Evolutionary conservation across 2,329 filamentous ascomycete genomes (phyloP), one percentile per base, ranked within the genome.

Genomic region (Rutstroemia sydowiana): DNA sequence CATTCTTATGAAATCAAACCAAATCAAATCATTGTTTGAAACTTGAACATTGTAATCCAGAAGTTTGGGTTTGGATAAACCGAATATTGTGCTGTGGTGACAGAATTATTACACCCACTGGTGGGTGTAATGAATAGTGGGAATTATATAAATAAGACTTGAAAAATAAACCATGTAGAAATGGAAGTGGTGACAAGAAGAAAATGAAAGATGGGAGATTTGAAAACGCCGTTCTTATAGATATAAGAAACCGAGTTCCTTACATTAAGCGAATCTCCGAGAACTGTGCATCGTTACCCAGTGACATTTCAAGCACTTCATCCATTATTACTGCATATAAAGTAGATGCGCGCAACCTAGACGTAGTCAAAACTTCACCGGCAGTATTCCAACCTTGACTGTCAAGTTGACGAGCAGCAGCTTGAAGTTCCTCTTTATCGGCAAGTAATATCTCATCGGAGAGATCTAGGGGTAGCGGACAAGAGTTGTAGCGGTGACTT

Each of bases 301-400:
- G 57, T 28, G 78, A 78, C 21, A 82, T 69, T 55, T 82, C 76
- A 3, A 84, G 68, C 5, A 84, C 73, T 45, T 84, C 79, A 55
- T 84, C 79, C 2, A 76, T 70, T 8, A 83, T 70, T 0, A 69
- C 60, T 2, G 74, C 72, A 41, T 81, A 69, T 11, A 72, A 68
- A 1, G 70, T 68, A 44, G 73, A 72, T 0, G 75, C 71, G 26
- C 78, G 68, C 0, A 69, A 60, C 52, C 73, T 70, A 0, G 77
- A 79, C 0, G 70, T 67, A 0, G 73, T 61, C 20, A 73, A 67
- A 0, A 79, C 58, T 0, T 65, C 61, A 0, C 73, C 73, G 0
- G 67, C 59, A 0, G 67, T 72, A 34, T 77, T 79, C 76, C 77
- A 82, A 37, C 79, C 79, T 31, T 74, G 64, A 0, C 62, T 55